Evolutionary conservation across 768 basidiomycete species (phyloP), one percentile per base, ranked within the genome.

Genomic region (Trametes cubensis): DNA sequence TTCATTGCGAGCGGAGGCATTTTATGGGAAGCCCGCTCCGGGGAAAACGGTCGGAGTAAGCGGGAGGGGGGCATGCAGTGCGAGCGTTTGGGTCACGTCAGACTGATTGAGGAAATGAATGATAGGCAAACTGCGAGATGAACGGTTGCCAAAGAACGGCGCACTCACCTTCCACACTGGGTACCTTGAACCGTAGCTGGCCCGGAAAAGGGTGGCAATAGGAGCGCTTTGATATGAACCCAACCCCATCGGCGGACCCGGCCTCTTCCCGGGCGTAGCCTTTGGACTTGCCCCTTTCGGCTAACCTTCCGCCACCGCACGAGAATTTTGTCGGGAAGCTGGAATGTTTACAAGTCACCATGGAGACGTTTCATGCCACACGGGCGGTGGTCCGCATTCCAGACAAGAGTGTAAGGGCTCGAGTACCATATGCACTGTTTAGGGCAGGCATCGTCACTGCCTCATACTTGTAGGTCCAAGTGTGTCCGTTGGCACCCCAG

Each of bases 1-100:
- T 61, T 58, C 61, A 66, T 67, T 58, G 69, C 58, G 60, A 56
- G 61, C 61, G 60, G 66, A 57, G 64, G 54, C 64, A 60, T 34
- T 64, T 59, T 66, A 68, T 63, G 70, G 68, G 63, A 69, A 65
- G 55, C 51, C 42, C 55, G 67, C 21, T 54, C 68, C 64, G 64
- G 55, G 26, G 41, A 38, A 34, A 54, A 41, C 51, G 62, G 62
- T 58, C 62, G 62, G 62, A 67, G 59, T 61, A 55, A 47, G 30
- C 56, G 54, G 58, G 39, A 61, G 28, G 15, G 55, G 34, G 39
- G 45, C 59, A 62, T 58, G 64, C 59, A 34, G 58, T 61, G 52
- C 51, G 60, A 60, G 55, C 50, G 58, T 65, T 61, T 62, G 60
- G 61, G 58, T 54, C 51, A 52, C 50, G 53, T 62, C 60, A 55